phyloP scores from a whole-genome alignment of 1,139 yeast genomes.

The Suhomyces bribrorum region DNA sequence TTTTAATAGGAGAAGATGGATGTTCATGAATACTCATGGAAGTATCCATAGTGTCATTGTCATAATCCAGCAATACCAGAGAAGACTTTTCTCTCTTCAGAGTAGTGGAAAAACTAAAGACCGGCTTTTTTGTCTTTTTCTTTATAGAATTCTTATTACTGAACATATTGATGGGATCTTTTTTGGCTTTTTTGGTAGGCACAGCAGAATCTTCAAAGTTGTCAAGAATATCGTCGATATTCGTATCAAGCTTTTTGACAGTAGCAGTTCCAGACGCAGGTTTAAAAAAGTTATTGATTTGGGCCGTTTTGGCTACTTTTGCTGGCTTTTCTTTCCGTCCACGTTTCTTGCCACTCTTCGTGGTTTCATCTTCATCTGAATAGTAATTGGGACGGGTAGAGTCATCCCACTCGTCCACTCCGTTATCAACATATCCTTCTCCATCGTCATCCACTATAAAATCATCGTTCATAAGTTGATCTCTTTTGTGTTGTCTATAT shows the following conservation, averaged over 20 bases:
- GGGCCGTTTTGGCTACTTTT: slow-evolving; percentile 50
- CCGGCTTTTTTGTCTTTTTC: slow-evolving; percentile 16
- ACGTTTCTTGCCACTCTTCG: slow-evolving; percentile 29
- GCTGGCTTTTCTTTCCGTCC: slow-evolving; percentile 35
- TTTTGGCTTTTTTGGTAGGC: slow-evolving; percentile 23
- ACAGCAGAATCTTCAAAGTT: slow-evolving; percentile 34
- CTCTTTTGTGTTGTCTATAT: slow-evolving; percentile 73
- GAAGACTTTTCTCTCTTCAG: slow-evolving; percentile 21
- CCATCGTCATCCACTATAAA: slow-evolving; percentile 94
- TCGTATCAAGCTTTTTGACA: slow-evolving; percentile 34
- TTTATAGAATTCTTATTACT: slow-evolving; percentile 10
- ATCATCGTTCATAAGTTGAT: slow-evolving; percentile 82
- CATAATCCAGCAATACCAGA: slow-evolving; percentile 9
- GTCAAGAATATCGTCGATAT: slow-evolving; percentile 49
- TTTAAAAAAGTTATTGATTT: slow-evolving; percentile 57
- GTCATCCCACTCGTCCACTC: slow-evolving; percentile 85
- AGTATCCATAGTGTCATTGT: slow-evolving; percentile 10
- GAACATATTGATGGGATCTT: slow-evolving; percentile 12
- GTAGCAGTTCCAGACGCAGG: slow-evolving; percentile 39
- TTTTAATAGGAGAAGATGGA: slow-evolving; percentile 17
- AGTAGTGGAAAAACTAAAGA: slow-evolving; percentile 32
- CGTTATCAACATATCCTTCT: slow-evolving; percentile 87
- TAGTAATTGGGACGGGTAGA: slow-evolving; percentile 51
- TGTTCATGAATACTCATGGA: slow-evolving; percentile 14
- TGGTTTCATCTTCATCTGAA: slow-evolving; percentile 52